Base-by-base conservation (phyloP, 2,329 filamentous ascomycete species). In the Penicillium concentricum region DNA sequence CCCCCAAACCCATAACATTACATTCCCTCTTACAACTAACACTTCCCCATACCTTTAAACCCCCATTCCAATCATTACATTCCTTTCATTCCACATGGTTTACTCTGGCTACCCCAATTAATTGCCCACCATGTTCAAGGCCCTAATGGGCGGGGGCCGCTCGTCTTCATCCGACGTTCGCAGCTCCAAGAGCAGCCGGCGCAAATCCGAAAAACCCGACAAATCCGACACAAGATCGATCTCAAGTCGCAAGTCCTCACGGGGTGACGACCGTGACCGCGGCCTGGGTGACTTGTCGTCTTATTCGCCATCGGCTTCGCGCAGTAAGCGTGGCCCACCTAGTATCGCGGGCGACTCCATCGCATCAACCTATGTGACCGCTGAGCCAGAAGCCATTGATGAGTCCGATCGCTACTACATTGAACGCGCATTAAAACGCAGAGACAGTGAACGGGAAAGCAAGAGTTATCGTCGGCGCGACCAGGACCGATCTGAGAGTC, bases 221-320 rank as follows among this genome's bases (percentile, higher is more conserved):
- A 56, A 42, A 61, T 61, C 67, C 30, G 63, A 70, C 55, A 71
- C 70, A 37, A 73, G 70, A 62, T 74, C 71, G 20, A 68, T 69
- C 54, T 68, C 69, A 44, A 72, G 69, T 59, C 73, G 69, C 63
- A 77, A 74, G 65, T 72, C 74, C 54, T 67, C 76, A 71, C 74
- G 75, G 71, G 73, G 73, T 76, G 76, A 79, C 73, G 76, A 78
- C 72, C 76, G 76, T 74, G 75, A 74, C 55, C 72, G 74, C 53
- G 74, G 71, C 55, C 64, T 75, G 61, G 72, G 69, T 51, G 72
- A 74, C 60, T 57, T 72, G 61, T 62, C 67, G 20, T 54, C 63
- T 52, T 70, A 71, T 53, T 51, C 66, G 42, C 61, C 66, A 10
- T 64, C 68, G 15, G 51, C 60, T 42, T 63, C 61, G 44, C 64